phyloP scores from a whole-genome alignment of 2,329 filamentous ascomycete genomes.

The Paracamarosporium sp. region DNA sequence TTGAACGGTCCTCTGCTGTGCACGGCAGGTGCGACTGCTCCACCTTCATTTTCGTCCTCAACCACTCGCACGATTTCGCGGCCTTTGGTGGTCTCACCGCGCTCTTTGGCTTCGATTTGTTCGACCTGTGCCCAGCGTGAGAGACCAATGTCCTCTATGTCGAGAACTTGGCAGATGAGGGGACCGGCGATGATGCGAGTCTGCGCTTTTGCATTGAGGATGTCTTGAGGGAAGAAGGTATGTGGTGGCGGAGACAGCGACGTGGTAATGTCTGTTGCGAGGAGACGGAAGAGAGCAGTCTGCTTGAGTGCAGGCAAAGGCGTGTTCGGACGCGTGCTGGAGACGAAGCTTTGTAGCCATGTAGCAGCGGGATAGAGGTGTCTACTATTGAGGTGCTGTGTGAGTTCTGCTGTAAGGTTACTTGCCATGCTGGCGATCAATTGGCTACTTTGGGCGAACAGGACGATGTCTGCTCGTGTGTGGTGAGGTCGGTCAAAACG shows the following conservation, averaged over 20 bases:
- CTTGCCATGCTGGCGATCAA: slow-evolving; percentile 29
- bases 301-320: slow-evolving; percentile 76
- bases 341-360: slow-evolving; percentile 71
- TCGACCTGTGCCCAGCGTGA: slow-evolving; percentile 90
- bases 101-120: slow-evolving; percentile 74
- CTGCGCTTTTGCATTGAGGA: slow-evolving; percentile 62
- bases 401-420: slow-evolving; percentile 47
- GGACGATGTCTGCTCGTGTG: not conserved
- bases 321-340: slow-evolving; percentile 60
- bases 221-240: slow-evolving; percentile 64
- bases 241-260: slow-evolving; percentile 54
- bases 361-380: slow-evolving; percentile 61
- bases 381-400: slow-evolving; percentile 63
- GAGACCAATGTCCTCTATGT: slow-evolving; percentile 81
- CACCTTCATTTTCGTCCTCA: slow-evolving; percentile 54
- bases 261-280: slow-evolving; percentile 76
- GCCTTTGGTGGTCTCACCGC: slow-evolving; percentile 77
- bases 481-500: not conserved
- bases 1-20: slow-evolving; percentile 72
- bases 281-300: slow-evolving; percentile 80
- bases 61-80: slow-evolving; percentile 81
- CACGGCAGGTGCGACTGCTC: slow-evolving; percentile 27
- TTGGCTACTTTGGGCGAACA: not conserved
- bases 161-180: slow-evolving; percentile 80
- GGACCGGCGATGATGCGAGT: slow-evolving; percentile 66